Base-by-base conservation (phyloP, 352 stramenopile species). In the Phytophthora ohioensis region DNA sequence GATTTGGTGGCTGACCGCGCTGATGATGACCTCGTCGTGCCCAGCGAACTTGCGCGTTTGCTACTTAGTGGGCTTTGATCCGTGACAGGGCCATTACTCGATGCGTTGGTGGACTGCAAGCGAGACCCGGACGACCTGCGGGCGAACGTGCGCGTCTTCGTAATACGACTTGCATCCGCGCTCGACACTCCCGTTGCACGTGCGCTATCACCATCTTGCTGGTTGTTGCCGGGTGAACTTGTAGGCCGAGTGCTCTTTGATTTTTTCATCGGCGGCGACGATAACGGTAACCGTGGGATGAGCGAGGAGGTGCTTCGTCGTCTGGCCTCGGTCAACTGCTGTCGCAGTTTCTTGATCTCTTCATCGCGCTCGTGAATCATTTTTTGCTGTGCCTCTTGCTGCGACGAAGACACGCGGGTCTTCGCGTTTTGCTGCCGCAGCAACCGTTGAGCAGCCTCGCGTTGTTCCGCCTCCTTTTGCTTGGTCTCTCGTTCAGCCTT, bases 281-380 rank as follows among this genome's bases (percentile, higher is more conserved):
- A 71, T 41, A 72, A 57, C 12, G 69, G 73, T 8, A 89, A 27
- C 4, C 87, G 79, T n/a, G 87, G 87, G 41, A 94, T 92, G 11
- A 94, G 80, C 3, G 86, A 85, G 13, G 76, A 84, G n/a, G 87
- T 87, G 31, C 73, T 93, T 31, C 88, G 81, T 49, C 90, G 84
- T 3, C 88, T 84, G 5, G 86, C 85, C 54, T 95, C 88, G 0
- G 79, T 91, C 17, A 95, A 63, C 71, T 85, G 64, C 27, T 91
- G 83, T 6, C 88, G 84, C 32, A 95, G 63, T 57, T 92, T 94
- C 57, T 88, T 88, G 38, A 95, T 88, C 59, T 95, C 88, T 41
- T 91, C 82, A 60, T 95, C 88, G 13, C 88, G 83, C 42, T 92
- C 86, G n/a, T 81, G 79, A 12, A 95, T 53, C 63, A 92, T 60